Conservation (phyloP, 768 basidiomycete genomes). For the Leccinum barrowsii region DNA sequence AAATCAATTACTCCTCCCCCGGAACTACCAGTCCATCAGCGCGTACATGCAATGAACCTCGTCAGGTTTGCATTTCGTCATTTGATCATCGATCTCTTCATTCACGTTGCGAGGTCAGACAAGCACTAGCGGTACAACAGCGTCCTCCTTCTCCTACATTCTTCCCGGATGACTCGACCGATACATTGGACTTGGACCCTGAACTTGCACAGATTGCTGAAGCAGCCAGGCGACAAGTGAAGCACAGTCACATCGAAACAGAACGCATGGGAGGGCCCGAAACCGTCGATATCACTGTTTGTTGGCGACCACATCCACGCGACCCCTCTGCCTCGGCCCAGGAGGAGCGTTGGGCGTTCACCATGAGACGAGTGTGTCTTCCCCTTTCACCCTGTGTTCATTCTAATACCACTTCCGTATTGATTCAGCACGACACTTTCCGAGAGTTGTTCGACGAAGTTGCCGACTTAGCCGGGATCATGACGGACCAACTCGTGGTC, state of each 20-base stretch:
- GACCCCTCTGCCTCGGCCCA: slow-evolving; percentile 38
- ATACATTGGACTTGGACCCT: slow-evolving; percentile 52
- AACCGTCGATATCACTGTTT: slow-evolving; percentile 50
- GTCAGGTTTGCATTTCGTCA: slow-evolving; percentile 47
- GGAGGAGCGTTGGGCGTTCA: slow-evolving; percentile 46
- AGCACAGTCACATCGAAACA: slow-evolving; percentile 20
- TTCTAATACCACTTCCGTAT: not conserved
- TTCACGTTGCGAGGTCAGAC: slow-evolving; percentile 32
- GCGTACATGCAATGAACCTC: slow-evolving; percentile 54
- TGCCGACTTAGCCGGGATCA: slow-evolving; percentile 57
- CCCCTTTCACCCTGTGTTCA: not conserved
- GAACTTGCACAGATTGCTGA: slow-evolving; percentile 60
- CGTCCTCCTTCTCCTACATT: slow-evolving; percentile 48
- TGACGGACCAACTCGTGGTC: slow-evolving; percentile 52
- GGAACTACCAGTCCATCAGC: slow-evolving; percentile 47
- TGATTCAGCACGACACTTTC: slow-evolving; percentile 59
- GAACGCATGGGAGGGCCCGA: slow-evolving; percentile 33
- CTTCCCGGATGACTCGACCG: slow-evolving; percentile 41
- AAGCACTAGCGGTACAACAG: slow-evolving; percentile 40
- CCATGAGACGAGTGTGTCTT: slow-evolving; percentile 53
- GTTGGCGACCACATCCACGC: slow-evolving; percentile 65
- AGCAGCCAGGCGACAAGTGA: slow-evolving; percentile 31
- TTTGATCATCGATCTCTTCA: not conserved
- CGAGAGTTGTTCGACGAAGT: slow-evolving; percentile 59
- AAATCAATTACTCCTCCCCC: slow-evolving; percentile 78